phyloP scores from a whole-genome alignment of 164 flowering plant genomes.

The Protea cynaroides region DNA sequence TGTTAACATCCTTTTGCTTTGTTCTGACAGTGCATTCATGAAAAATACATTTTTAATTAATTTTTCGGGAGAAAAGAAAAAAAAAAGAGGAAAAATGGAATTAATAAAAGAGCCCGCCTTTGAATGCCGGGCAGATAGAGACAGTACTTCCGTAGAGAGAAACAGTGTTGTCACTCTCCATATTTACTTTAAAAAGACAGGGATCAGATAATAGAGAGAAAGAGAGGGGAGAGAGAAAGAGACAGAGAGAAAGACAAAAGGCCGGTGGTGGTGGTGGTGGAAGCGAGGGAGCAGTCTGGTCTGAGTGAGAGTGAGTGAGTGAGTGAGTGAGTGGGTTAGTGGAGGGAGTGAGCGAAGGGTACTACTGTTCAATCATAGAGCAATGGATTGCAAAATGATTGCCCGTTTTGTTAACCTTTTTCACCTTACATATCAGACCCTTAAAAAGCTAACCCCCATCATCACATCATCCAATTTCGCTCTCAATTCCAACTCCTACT shows the following conservation, averaged over 20 bases:
- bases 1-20: not conserved
- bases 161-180: constrained; percentile 24
- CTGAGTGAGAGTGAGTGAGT: too few relatives aligned
- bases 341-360: too few relatives aligned
- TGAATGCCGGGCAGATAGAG: constrained; percentile 63
- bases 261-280: too few relatives aligned
- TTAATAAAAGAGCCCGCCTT: constrained; percentile 31
- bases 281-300: constrained; percentile 20
- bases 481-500: too few relatives aligned
- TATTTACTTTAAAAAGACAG: too few relatives aligned
- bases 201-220: too few relatives aligned
- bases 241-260: not conserved
- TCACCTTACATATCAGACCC: too few relatives aligned
- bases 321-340: too few relatives aligned
- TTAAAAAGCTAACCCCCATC: too few relatives aligned
- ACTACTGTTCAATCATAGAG: constrained; percentile 70
- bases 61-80: not conserved
- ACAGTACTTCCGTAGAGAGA: constrained; percentile 15
- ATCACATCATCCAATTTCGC: too few relatives aligned
- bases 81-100: not conserved
- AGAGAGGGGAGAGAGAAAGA: not conserved
- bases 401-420: constrained; percentile 16
- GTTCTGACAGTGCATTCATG: not conserved
- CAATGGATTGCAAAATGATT: constrained; percentile 63
- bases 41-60: too few relatives aligned